Conservation (phyloP, 2,329 filamentous ascomycete genomes). For the Graphilbum fragrans region DNA sequence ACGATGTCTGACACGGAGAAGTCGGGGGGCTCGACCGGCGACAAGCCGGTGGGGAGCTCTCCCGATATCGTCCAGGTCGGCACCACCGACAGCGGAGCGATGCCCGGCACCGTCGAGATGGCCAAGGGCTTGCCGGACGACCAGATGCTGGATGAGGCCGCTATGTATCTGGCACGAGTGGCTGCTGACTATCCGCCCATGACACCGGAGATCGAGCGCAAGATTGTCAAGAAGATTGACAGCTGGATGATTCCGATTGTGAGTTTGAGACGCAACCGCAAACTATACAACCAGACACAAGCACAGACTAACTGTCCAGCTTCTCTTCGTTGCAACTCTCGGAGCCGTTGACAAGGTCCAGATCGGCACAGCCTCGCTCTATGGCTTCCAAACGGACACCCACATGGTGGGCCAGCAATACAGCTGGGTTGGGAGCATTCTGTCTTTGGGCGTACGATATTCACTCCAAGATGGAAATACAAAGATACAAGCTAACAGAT, state of each 20-base stretch:
- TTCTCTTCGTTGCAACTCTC: slow-evolving; percentile 17
- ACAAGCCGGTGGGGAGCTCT: background rate
- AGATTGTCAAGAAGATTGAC: slow-evolving; percentile 14
- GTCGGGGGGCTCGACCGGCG: background rate
- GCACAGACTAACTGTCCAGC: slow-evolving; percentile 5
- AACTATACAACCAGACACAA: too few species aligned
- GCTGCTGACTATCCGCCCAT: slow-evolving; percentile 9
- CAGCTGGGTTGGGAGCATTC: slow-evolving; percentile 2
- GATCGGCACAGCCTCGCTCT: slow-evolving; percentile 20
- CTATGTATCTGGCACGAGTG: background rate
- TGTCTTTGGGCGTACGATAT: background rate
- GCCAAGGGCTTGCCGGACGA: background rate
- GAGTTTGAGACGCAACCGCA: too few species aligned
- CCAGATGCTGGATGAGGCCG: background rate
- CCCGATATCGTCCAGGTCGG: background rate
- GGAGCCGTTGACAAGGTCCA: slow-evolving; percentile 20
- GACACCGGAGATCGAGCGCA: slow-evolving; percentile 17
- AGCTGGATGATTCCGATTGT: slow-evolving; percentile 4
- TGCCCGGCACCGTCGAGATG: background rate
- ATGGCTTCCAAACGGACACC: slow-evolving; percentile 20
- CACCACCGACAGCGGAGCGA: background rate
- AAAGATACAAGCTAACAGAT: background rate
- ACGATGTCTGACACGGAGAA: slow-evolving; percentile 1
- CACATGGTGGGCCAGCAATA: slow-evolving; percentile 2
- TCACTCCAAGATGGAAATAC: background rate